Percentiles rank a stretch among this genome's conserved stretches.
Evolutionary conservation across 345 rosid species (phyloP).

Genomic region (Salix arbutifolia): DNA sequence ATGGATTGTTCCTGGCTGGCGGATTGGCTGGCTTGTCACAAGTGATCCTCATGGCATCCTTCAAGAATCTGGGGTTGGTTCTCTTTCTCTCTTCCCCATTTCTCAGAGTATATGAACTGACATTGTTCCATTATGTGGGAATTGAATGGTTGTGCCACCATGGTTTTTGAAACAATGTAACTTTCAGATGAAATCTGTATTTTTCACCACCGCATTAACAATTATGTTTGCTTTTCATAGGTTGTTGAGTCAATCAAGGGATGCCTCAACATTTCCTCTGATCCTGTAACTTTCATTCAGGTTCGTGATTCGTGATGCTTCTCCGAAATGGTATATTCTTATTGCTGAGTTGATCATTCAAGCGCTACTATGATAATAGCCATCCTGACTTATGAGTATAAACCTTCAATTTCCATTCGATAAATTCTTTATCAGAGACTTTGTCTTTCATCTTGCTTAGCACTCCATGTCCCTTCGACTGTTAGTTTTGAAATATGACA

Average conservation of each 20-base stretch:
- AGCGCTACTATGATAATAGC: too few relatives aligned
- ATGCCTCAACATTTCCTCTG: slow-evolving; percentile 7
- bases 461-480: too few relatives aligned
- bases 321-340: too few relatives aligned
- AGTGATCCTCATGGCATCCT: slow-evolving; percentile 42
- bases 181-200: too few relatives aligned
- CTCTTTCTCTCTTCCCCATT: neutral
- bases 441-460: too few relatives aligned
- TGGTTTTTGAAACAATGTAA: too few relatives aligned
- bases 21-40: slow-evolving; percentile 51
- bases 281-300: slow-evolving; percentile 56
- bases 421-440: too few relatives aligned
- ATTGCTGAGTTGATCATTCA: too few relatives aligned
- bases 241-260: slow-evolving; percentile 18
- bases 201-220: neutral
- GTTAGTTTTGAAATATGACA: neutral
- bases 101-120: neutral
- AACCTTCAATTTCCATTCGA: too few relatives aligned
- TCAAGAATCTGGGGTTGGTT: slow-evolving; percentile 33
- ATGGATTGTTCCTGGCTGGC: slow-evolving; percentile 68
- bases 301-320: slow-evolving; percentile 13
- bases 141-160: neutral
- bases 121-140: neutral
- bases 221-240: slow-evolving; percentile 13
- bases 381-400: too few relatives aligned